phyloP scores from a whole-genome alignment of 495 filamentous ascomycete species.

The Trichoderma erinaceum region DNA sequence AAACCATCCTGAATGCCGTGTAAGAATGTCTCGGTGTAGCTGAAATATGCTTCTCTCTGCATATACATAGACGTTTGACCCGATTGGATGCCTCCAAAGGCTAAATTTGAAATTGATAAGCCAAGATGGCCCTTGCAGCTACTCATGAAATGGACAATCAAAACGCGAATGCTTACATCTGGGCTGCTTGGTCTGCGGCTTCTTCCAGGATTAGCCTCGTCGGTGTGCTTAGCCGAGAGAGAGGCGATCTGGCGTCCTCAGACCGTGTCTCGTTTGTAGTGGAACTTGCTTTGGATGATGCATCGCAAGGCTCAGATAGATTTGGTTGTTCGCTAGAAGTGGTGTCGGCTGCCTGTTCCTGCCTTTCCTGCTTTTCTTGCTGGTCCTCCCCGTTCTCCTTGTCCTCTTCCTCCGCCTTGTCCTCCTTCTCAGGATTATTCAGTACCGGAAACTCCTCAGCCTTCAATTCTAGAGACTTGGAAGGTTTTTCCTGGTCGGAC shows the following conservation, averaged over 20 bases:
- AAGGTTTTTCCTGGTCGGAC: background rate
- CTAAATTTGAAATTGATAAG: background rate
- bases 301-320: background rate
- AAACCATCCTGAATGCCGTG: constrained; percentile 6
- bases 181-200: background rate
- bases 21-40: constrained; percentile 11
- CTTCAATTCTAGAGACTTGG: background rate
- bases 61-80: background rate
- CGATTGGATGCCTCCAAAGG: constrained; percentile 5
- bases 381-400: no score
- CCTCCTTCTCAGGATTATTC: background rate
- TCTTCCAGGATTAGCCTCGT: constrained; percentile 2
- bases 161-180: background rate
- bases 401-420: background rate
- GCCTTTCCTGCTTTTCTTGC: background rate
- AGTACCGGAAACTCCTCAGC: background rate
- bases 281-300: background rate
- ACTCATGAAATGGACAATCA: background rate
- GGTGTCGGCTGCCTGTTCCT: no score
- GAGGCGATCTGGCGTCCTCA: background rate
- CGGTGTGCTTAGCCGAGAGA: background rate
- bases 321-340: no score
- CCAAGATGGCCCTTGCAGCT: background rate
- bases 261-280: background rate
- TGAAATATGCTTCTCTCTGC: background rate